Conservation (phyloP, 2,329 filamentous ascomycete genomes). For the Fusarium oligoseptatum region DNA sequence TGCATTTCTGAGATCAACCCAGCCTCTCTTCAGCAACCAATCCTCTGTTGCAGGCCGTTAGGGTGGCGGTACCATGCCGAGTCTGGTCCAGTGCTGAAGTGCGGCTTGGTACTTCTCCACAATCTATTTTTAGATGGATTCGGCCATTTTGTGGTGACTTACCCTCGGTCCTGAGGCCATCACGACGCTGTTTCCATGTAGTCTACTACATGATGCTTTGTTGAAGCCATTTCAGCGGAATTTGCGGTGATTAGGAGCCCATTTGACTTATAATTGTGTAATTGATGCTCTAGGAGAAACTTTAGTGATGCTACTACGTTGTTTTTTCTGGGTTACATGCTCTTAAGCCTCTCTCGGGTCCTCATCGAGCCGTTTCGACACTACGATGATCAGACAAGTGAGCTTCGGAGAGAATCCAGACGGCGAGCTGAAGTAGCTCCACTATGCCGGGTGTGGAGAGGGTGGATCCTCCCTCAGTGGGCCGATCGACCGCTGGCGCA, state of each 20-base stretch:
- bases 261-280: neutral
- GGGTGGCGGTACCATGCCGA: neutral
- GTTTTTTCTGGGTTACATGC: neutral
- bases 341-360: neutral
- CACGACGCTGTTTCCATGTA: neutral
- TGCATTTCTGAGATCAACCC: neutral
- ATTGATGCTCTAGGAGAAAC: neutral
- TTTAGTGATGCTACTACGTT: neutral
- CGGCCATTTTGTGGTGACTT: neutral
- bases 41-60: neutral
- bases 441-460: slow-evolving; percentile 12
- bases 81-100: neutral
- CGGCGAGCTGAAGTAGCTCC: slow-evolving; percentile 25
- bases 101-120: neutral
- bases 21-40: neutral
- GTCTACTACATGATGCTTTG: neutral
- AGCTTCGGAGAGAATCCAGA: slow-evolving; percentile 5
- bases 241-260: neutral
- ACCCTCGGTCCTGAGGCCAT: neutral
- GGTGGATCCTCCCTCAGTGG: slow-evolving; percentile 23
- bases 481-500: slow-evolving; percentile 15
- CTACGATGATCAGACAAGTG: neutral
- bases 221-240: neutral
- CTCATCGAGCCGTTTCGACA: neutral
- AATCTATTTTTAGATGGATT: neutral